Evolutionary conservation across 306 rosid species (phyloP), one percentile per base, ranked within the genome.

Genomic region (Acacia crassicarpa): DNA sequence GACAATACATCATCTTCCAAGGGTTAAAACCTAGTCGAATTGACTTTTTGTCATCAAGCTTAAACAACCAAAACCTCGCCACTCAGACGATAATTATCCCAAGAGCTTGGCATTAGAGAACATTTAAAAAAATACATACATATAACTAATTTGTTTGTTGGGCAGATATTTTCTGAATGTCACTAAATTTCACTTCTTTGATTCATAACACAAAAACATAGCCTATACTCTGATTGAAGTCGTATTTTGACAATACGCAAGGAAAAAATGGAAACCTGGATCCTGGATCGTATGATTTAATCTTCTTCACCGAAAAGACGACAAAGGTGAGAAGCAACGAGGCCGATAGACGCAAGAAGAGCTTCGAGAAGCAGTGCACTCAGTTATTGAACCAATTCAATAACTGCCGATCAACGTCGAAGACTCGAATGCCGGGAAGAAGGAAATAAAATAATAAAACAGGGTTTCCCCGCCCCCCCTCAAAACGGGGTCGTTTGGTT

Each of bases 291-390:
- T 84, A 87, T 77, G 49, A 78, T 88, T 88, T 83, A 91, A 9
- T 86, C 61, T 2, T 88, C 80, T 10, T 88, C 84, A 56, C 82
- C 82, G 67, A 93, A 93, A 85, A 93, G 93, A 87, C 59, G 80
- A 66, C 91, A 85, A 48, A 93, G 93, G 81, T 91, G 90, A 84
- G 96, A 84, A 67, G 97, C 91, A 76, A 95, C 91, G 74, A 62
- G 49, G 46, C 91, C 98, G 5, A 92, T 81, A 84, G 94, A 78
- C 5, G 93, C 99, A 14, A 70, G 83, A 25, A 96, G 90, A 82
- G 98, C 98, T 88, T 95, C 98, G 13, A 62, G 88, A 41, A 84
- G 91, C 43, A 93, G 97, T 15, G 74, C 77, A 11, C 77, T 77
- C 94, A 83, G 87, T 89, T 72, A 1, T 27, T 27, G 30, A 27